Conservation (phyloP, 352 stramenopile species). For the Phytophthora podocarpi region DNA sequence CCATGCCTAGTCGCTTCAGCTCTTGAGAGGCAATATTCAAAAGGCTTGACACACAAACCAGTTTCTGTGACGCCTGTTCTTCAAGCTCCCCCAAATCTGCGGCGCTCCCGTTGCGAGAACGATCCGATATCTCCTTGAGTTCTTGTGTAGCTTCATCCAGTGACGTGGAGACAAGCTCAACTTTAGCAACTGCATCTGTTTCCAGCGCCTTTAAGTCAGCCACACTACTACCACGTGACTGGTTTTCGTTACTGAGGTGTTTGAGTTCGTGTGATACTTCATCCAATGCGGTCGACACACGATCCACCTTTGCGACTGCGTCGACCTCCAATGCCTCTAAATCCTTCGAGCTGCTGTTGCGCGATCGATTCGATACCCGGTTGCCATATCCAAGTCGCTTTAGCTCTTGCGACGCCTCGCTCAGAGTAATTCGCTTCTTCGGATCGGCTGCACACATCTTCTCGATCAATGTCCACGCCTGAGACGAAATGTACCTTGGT, state of each 20-base stretch:
- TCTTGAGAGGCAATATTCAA: slow-evolving; percentile 51
- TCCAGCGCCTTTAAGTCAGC: slow-evolving; percentile 16
- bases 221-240: slow-evolving; percentile 19
- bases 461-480: slow-evolving; percentile 63
- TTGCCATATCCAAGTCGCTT: slow-evolving; percentile 54
- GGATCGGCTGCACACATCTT: slow-evolving; percentile 68
- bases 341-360: slow-evolving; percentile 25
- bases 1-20: slow-evolving; percentile 48
- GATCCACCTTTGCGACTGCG: slow-evolving; percentile 24
- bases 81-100: slow-evolving; percentile 18
- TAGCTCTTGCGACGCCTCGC: slow-evolving; percentile 52
- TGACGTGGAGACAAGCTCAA: slow-evolving; percentile 24
- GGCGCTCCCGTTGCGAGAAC: slow-evolving; percentile 19
- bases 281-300: slow-evolving; percentile 30
- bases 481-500: slow-evolving; percentile 42
- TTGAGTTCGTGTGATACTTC: slow-evolving; percentile 50
- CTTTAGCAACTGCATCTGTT: slow-evolving; percentile 12
- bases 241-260: slow-evolving; percentile 29
- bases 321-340: slow-evolving; percentile 14
- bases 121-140: slow-evolving; percentile 39
- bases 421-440: slow-evolving; percentile 46
- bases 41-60: slow-evolving; percentile 26
- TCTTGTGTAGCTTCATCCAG: slow-evolving; percentile 45
- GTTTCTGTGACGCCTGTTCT: slow-evolving; percentile 26
- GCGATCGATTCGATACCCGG: slow-evolving; percentile 20